These are phyloP conservation scores for Opeltia flavorubescens DNA, from an alignment of 495 filamentous ascomycete species.

Conservation along the genomic window DNA sequence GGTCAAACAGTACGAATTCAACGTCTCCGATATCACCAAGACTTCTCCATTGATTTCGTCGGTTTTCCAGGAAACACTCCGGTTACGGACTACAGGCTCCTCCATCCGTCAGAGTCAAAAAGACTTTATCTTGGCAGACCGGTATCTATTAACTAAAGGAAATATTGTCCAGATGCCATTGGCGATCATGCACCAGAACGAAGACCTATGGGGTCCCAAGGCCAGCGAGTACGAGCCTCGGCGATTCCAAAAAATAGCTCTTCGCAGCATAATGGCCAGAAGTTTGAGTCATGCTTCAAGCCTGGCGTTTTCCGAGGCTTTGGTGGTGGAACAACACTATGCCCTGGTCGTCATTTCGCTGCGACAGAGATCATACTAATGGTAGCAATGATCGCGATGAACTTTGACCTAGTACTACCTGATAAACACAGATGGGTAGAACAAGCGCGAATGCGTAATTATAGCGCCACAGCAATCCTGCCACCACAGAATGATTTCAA, in stretches of 20 bases:
- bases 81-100: constrained; percentile 9
- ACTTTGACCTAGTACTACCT: constrained; percentile 9
- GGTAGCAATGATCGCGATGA: constrained; percentile 5
- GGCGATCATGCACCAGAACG: constrained; percentile 14
- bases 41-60: constrained; percentile 13
- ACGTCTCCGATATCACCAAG: constrained; percentile 14
- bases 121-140: constrained; percentile 17
- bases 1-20: constrained; percentile 18
- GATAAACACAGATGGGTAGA: no score
- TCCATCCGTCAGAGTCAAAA: constrained; percentile 14
- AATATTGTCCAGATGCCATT: constrained; percentile 20
- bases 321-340: constrained; percentile 9
- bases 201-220: constrained; percentile 16
- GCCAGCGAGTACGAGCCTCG: constrained; percentile 20
- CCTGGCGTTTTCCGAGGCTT: constrained; percentile 18
- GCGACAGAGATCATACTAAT: constrained; percentile 1
- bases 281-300: no score
- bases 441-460: no score
- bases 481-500: no score
- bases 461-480: no score
- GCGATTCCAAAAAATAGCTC: constrained; percentile 15
- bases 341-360: constrained; percentile 9
- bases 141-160: constrained; percentile 21
- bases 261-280: neutral
- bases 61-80: constrained; percentile 30